phyloP scores from a whole-genome alignment of 306 rosid species.

The Dryas drummondii region DNA sequence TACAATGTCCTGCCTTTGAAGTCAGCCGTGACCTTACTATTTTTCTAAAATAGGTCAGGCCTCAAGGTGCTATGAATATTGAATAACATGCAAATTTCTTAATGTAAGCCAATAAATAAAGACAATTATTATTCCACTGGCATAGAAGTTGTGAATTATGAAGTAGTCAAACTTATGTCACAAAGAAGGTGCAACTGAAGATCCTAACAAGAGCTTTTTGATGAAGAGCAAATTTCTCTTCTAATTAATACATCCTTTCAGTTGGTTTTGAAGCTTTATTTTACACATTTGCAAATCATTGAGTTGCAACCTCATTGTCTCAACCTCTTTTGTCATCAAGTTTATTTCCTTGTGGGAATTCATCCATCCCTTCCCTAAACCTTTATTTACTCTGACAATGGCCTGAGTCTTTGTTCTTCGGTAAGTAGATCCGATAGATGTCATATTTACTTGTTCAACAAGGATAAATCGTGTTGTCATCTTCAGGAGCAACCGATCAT shows the following conservation, averaged over 20 bases:
- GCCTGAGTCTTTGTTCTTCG: constrained; percentile 41
- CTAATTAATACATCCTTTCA: constrained; percentile 40
- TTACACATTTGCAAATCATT: constrained; percentile 60
- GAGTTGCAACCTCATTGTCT: constrained; percentile 58
- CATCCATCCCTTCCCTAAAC: constrained; percentile 33
- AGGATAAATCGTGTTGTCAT: constrained; percentile 43
- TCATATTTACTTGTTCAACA: constrained; percentile 56
- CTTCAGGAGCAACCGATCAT: constrained; percentile 59
- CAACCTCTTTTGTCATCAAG: constrained; percentile 60
- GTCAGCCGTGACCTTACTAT: too few species aligned
- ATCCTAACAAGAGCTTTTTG: neutral
- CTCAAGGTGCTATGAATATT: too few species aligned
- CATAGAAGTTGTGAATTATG: too few species aligned
- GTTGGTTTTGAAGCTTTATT: constrained; percentile 54
- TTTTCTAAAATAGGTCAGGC: too few species aligned
- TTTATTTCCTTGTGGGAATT: constrained; percentile 46
- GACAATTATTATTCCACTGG: neutral
- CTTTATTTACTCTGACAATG: constrained; percentile 35
- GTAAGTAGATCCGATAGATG: constrained; percentile 32
- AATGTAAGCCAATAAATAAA: neutral
- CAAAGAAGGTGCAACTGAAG: neutral
- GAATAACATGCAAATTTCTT: neutral
- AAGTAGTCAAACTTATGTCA: neutral
- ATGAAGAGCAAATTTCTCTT: constrained; percentile 19
- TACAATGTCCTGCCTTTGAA: neutral